Evolutionary conservation across 768 basidiomycete genomes (phyloP), one percentile per base, ranked within the genome.

Genomic region (Lactifluus piperatus): DNA sequence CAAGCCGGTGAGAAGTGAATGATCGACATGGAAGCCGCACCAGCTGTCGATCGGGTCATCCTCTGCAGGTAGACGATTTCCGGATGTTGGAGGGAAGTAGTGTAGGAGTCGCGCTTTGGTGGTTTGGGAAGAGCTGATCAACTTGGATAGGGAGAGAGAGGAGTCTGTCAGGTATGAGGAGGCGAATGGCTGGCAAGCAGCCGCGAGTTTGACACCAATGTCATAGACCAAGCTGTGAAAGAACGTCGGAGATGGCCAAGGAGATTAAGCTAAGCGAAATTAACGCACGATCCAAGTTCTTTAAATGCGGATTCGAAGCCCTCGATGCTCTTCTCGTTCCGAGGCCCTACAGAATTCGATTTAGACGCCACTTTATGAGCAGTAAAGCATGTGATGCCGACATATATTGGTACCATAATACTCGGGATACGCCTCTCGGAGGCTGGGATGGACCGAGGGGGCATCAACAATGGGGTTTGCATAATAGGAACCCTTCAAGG

Each of bases 11-110:
- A 99, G 73, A 39, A 92, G 71, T 8, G 86, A 87, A 67, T 97
- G 93, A 68, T 99, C 97, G 22, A 93, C 76, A 71, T 98, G 95
- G 66, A 93, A 93, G 18, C 95, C 95, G 73, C 95, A 98, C 83
- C 91, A 94, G 64, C 84, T 89, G 64, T 97, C 92, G 29, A 92
- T 73, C 2, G 84, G 76, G 49, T 84, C 85, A 62, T 86, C 81
- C 36, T 84, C 80, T 4, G 68, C 59, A 0, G 75, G 71, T 5
- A 66, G 62, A 20, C 69, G 62, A 20, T 63, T 66, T 47, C 73
- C 77, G 2, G 78, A 69, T 27, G 78, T 68, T 10, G 85, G 83
- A 16, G 95, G 89, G 67, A 94, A 99, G 71, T 99, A 99, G 69
- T 99, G 95, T n/a, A 99, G 76, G 13, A 99, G 79, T 32, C 97